These are phyloP conservation scores for Aristolochia fimbriata DNA, from an alignment of 164 flowering plant genomes.

Conservation along the genomic window DNA sequence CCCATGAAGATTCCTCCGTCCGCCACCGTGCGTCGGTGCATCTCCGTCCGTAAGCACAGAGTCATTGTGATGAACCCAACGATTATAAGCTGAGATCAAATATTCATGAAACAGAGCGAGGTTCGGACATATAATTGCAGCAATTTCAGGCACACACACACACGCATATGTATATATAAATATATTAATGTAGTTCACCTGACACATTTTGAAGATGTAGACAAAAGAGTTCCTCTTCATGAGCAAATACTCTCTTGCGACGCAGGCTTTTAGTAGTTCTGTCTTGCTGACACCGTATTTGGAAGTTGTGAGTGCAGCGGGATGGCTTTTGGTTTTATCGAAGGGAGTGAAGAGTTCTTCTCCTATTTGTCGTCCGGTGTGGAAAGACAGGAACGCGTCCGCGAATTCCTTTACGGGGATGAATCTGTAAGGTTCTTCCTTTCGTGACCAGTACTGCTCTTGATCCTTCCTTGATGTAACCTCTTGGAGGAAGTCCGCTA, in stretches of 20 bases:
- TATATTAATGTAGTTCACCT: too few relatives aligned
- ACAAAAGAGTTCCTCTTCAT: conserved; percentile 55
- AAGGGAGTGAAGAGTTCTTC: conserved; percentile 22
- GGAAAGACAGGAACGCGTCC: conserved; percentile 25
- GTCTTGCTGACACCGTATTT: conserved; percentile 33
- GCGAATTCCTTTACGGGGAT: conserved; percentile 22
- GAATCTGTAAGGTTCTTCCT: conserved; percentile 18
- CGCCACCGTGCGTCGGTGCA: conserved; percentile 2
- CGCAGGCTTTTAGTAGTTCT: conserved; percentile 38
- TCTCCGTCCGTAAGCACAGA: conserved; percentile 8
- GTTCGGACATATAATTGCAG: too few relatives aligned
- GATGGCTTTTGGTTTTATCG: conserved; percentile 41
- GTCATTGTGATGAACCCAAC: conserved; percentile 8
- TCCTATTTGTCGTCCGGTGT: conserved; percentile 16
- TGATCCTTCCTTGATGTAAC: conserved; percentile 48
- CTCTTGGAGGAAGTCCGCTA: conserved; percentile 54
- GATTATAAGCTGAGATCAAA: conserved; percentile 7
- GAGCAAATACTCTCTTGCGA: conserved; percentile 33
- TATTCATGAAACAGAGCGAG: neutral
- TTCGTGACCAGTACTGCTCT: conserved; percentile 21
- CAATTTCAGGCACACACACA: too few relatives aligned
- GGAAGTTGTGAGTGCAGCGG: conserved; percentile 39
- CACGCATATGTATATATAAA: too few relatives aligned
- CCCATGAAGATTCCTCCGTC: conserved; percentile 10
- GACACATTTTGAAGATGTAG: conserved; percentile 37